These are phyloP conservation scores for Myxozyma udenii DNA, from an alignment of 805 yeast genomes.

Conservation along the genomic window DNA sequence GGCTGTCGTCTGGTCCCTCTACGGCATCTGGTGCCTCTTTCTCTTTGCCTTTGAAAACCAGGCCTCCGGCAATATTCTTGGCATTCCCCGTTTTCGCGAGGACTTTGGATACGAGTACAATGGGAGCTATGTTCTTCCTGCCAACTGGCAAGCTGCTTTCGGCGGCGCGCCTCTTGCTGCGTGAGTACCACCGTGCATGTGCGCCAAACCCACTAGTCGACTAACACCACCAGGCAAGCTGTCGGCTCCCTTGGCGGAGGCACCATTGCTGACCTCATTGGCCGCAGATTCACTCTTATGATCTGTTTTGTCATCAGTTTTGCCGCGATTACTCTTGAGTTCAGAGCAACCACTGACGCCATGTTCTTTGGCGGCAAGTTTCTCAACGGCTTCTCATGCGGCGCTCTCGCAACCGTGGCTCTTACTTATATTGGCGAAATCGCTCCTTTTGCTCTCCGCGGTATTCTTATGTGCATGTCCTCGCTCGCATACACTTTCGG, in stretches of 20 bases:
- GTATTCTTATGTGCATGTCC: slow-evolving; percentile 43
- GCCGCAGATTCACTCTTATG: slow-evolving; percentile 38
- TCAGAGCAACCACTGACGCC: slow-evolving; percentile 41
- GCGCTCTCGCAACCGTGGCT: slow-evolving; percentile 43
- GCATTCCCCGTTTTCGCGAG: slow-evolving; percentile 40
- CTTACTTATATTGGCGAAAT: slow-evolving; percentile 48
- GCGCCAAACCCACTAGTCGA: slow-evolving; percentile 40
- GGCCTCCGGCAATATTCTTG: slow-evolving; percentile 42
- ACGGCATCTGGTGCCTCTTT: slow-evolving; percentile 42
- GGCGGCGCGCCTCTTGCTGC: slow-evolving; percentile 38
- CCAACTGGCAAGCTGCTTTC: slow-evolving; percentile 48
- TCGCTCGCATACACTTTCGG: slow-evolving; percentile 46
- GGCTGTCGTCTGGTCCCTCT: slow-evolving; percentile 44
- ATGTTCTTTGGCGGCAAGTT: slow-evolving; percentile 45
- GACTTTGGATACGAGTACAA: slow-evolving; percentile 38
- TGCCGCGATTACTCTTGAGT: slow-evolving; percentile 44
- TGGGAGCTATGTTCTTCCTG: slow-evolving; percentile 41
- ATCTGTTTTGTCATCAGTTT: slow-evolving; percentile 36
- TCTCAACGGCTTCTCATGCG: slow-evolving; percentile 46
- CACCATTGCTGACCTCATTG: slow-evolving; percentile 1
- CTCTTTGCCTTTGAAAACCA: slow-evolving; percentile 47
- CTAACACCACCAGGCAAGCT: neutral
- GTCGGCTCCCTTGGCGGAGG: neutral
- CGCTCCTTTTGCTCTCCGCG: slow-evolving; percentile 44
- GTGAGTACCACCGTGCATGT: slow-evolving; percentile 39